Conservation (phyloP, 1,284 basidiomycete species). For the Fomitiporia mediterranea region DNA sequence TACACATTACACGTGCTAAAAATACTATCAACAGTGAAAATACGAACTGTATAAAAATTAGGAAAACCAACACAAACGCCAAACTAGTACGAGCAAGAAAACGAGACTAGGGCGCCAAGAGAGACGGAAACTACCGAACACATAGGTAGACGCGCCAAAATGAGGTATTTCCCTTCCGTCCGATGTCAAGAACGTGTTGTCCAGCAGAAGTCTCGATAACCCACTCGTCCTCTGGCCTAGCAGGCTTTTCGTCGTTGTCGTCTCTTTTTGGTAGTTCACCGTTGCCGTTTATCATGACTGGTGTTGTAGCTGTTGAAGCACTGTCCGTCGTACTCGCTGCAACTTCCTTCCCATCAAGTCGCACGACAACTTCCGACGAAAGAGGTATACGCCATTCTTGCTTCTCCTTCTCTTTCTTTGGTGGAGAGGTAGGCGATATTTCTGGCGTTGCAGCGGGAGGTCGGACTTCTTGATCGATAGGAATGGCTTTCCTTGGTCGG, state of each 20-base stretch:
- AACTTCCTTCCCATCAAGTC: constrained; percentile 10
- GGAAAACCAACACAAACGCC: background rate
- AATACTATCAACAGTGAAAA: background rate
- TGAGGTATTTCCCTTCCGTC: constrained; percentile 13
- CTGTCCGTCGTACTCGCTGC: background rate
- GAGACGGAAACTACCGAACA: background rate
- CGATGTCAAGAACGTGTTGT: constrained; percentile 17
- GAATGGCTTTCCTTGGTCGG: constrained; percentile 13
- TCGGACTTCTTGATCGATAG: constrained; percentile 5
- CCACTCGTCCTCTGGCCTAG: constrained; percentile 13
- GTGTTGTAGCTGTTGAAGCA: too few species aligned
- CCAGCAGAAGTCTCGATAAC: constrained; percentile 9
- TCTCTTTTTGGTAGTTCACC: background rate
- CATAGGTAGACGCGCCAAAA: constrained; percentile 15
- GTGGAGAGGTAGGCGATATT: background rate
- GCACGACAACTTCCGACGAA: constrained; percentile 11
- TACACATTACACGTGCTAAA: background rate
- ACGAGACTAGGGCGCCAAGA: background rate
- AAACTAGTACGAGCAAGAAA: background rate
- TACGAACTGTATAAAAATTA: background rate
- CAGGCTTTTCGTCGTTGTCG: background rate
- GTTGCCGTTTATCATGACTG: background rate
- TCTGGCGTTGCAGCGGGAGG: background rate
- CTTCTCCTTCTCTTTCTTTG: background rate
- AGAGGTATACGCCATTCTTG: background rate